Base-by-base conservation (phyloP, 1,139 yeast genomes). In the Yamadazyma diospyri region DNA sequence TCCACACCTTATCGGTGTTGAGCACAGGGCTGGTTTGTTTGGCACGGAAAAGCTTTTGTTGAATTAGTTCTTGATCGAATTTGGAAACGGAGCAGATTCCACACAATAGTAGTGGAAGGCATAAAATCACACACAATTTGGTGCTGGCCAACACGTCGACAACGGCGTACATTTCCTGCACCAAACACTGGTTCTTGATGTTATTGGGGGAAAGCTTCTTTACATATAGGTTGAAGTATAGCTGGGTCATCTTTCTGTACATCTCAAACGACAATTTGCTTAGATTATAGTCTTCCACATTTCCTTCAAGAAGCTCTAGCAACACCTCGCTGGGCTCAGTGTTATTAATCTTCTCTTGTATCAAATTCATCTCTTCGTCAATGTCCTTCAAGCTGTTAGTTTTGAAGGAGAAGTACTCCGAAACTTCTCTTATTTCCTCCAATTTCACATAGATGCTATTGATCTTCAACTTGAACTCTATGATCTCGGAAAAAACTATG, bases 31-130 rank as follows among this genome's bases (percentile, higher is more conserved):
- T 56, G 12, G 39, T 32, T 8, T 32, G 32, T 5, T 41, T 44
- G 29, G 56, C 42, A 10, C 18, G 19, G 4, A 30, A 22, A 13
- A 39, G 29, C 11, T 33, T 17, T 9, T 11, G 13, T 5, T 22
- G 35, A 35, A 25, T 30, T 27, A 12, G 49, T 36, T 16, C 6
- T 16, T 25, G 34, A 33, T 57, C 61, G 23, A 36, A 36, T 13
- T 41, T 33, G 16, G 45, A 43, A 25, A 46, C 40, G 39, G 59
- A 53, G 16, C 56, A 50, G 15, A 57, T 46, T 3, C 64, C 64
- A 35, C 60, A 53, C 8, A 55, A 41, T 16, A 58, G 37, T 18
- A 58, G 37, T 27, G 59, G 46, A 12, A 42, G 31, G 23, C 44
- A 40, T 8, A 40, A 25, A 6, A 40, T 31, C 5, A 42, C 46